phyloP scores from a whole-genome alignment of 257 asterid species.

The Jacaranda copaia region DNA sequence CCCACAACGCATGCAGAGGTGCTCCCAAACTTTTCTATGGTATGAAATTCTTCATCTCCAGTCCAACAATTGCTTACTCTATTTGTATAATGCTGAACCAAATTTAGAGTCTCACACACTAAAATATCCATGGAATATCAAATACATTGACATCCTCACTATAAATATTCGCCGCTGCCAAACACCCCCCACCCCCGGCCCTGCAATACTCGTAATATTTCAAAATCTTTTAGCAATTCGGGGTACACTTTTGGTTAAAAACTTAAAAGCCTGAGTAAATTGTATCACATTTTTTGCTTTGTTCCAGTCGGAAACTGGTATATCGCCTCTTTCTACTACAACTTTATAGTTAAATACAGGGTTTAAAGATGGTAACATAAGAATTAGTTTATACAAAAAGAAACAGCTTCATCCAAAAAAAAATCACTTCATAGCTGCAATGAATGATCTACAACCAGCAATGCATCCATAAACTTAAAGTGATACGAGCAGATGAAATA shows the following conservation, averaged over 20 bases:
- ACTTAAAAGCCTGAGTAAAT: neutral
- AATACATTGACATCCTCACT: neutral
- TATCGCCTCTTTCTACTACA: neutral
- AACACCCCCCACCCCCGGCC: no score
- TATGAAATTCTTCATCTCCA: constrained; percentile 9
- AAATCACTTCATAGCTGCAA: constrained; percentile 1
- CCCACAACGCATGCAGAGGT: neutral
- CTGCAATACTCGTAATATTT: neutral
- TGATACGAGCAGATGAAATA: neutral
- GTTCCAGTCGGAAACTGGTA: neutral
- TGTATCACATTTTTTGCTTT: neutral
- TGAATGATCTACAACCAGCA: constrained; percentile 3
- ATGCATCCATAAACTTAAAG: neutral
- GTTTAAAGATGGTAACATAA: neutral
- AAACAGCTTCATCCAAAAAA: neutral
- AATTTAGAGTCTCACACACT: constrained; percentile 7
- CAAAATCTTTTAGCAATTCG: neutral
- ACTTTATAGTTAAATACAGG: neutral
- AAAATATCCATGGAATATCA: neutral
- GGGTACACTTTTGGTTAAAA: neutral
- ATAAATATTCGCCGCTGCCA: no score
- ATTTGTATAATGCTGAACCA: neutral
- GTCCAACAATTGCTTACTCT: neutral
- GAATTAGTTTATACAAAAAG: neutral
- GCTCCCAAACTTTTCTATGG: neutral